These are phyloP conservation scores for Irpex rosettiformis DNA, from an alignment of 1,284 basidiomycete genomes.

Conservation along the genomic window DNA sequence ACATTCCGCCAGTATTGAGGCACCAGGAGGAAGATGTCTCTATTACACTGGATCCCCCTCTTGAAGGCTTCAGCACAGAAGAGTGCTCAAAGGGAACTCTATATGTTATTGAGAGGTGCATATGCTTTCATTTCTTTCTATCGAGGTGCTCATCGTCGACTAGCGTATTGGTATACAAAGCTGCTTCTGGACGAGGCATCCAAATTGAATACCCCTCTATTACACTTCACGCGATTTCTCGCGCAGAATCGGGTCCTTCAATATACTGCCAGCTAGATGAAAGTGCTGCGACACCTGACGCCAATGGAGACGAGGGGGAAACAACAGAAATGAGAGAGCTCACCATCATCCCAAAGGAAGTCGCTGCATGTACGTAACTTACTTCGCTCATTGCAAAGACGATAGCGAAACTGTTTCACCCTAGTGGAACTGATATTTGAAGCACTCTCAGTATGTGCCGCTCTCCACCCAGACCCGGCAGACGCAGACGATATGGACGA, in stretches of 20 bases:
- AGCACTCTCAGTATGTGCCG: conserved; percentile 84
- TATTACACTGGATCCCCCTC: conserved; percentile 62
- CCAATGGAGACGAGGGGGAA: conserved; percentile 45
- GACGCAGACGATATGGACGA: conserved; percentile 47
- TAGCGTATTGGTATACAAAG: conserved; percentile 79
- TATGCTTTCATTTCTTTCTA: conserved; percentile 16
- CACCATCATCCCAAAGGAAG: conserved; percentile 61
- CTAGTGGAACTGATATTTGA: conserved; percentile 88
- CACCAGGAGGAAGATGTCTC: conserved; percentile 70
- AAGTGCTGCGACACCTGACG: conserved; percentile 24
- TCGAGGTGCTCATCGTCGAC: neutral
- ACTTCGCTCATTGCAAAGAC: neutral
- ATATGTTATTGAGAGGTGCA: conserved; percentile 81
- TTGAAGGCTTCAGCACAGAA: conserved; percentile 50
- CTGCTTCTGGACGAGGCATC: conserved; percentile 65
- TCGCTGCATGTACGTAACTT: conserved; percentile 52
- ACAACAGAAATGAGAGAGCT: conserved; percentile 71
- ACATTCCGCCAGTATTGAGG: conserved; percentile 77
- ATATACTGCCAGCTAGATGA: conserved; percentile 92
- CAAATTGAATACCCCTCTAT: conserved; percentile 81
- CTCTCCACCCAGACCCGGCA: conserved; percentile 81
- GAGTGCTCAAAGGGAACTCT: conserved; percentile 60
- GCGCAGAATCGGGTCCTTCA: conserved; percentile 58
- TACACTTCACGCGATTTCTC: conserved; percentile 85
- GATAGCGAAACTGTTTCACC: conserved; percentile 5